Evolutionary conservation across 2,329 filamentous ascomycete genomes (phyloP).

Genomic region (Exophiala alcalophila): DNA sequence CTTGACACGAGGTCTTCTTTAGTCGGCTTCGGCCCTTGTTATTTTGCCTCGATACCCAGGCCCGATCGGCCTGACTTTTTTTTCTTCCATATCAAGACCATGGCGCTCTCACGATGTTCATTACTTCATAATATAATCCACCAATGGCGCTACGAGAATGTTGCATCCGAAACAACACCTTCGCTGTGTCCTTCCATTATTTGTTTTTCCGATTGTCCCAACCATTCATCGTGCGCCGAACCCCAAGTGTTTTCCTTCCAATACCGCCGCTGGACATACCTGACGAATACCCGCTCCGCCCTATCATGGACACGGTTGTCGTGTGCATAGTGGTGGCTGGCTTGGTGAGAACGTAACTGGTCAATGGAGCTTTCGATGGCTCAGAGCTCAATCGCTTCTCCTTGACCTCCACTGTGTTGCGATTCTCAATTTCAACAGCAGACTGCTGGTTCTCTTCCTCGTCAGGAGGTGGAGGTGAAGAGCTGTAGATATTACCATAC

Average conservation of each 20-base stretch:
- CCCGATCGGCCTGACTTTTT: too few relatives aligned
- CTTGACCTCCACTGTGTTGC: neutral
- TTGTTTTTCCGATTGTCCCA: constrained; percentile 35
- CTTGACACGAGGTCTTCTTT: too few relatives aligned
- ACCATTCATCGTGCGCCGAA: constrained; percentile 44
- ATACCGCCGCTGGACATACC: constrained; percentile 16
- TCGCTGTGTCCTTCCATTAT: too few relatives aligned
- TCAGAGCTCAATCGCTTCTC: too few relatives aligned
- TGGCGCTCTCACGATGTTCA: too few relatives aligned
- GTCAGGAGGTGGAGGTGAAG: constrained; percentile 18
- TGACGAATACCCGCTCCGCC: constrained; percentile 21
- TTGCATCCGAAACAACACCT: too few relatives aligned
- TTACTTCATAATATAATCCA: too few relatives aligned
- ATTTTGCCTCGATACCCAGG: too few relatives aligned
- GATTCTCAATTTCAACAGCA: too few relatives aligned
- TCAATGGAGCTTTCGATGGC: constrained; percentile 9
- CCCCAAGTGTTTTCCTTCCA: constrained; percentile 41
- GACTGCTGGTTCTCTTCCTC: neutral
- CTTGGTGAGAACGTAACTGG: constrained; percentile 30
- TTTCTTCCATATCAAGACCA: too few relatives aligned
- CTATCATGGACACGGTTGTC: constrained; percentile 30
- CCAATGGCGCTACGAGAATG: too few relatives aligned
- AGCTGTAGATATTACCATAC: constrained; percentile 37
- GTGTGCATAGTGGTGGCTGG: constrained; percentile 39
- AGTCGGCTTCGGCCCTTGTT: too few relatives aligned